Base-by-base conservation (phyloP, 768 basidiomycete genomes). In the Russula sp. region DNA sequence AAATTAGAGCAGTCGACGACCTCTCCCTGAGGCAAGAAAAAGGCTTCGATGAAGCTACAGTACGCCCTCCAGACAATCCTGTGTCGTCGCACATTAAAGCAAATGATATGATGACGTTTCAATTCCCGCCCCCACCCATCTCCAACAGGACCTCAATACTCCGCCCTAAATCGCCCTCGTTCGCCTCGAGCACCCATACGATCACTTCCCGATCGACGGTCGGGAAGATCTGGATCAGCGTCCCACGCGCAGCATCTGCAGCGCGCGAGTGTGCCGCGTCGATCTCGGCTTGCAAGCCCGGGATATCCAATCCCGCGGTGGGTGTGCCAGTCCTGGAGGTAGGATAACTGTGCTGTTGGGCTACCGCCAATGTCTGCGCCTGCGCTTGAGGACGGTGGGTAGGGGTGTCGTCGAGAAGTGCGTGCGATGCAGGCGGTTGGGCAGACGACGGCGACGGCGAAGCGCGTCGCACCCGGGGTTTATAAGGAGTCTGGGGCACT, bases 191-290 rank as follows among this genome's bases (percentile, higher is more conserved):
- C 39, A 98, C 92, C 83, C 83, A 87, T 61, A 93, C 90, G 45
- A 93, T 81, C 36, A 97, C 83, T 72, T 95, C 95, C 49, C 72
- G 72, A 69, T 98, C 95, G 65, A 89, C 77, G 10, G 72, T 72
- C 1, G 94, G 94, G 80, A 98, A 98, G 64, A 96, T 96, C 74
- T 95, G 92, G 59, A 81, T 74, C 64, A 98, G 74, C 35, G 93
- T 96, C 67, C 85, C 85, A 58, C 79, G 75, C 54, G 90, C 80
- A 3, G 89, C 90, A 16, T 79, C 82, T 16, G 82, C 82, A 22
- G 88, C 90, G 47, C 85, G 80, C 61, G 85, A 84, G 67, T 90
- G 85, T 22, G 89, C 89, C 10, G 76, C 77, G 70, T 95, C 93
- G 65, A 87, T 92, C 75, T 90, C 82, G 22, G 80, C 82, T 66